Evolutionary conservation across 2,329 filamentous ascomycete genomes (phyloP).

Genomic region (Aaosphaeria pasadenensis): DNA sequence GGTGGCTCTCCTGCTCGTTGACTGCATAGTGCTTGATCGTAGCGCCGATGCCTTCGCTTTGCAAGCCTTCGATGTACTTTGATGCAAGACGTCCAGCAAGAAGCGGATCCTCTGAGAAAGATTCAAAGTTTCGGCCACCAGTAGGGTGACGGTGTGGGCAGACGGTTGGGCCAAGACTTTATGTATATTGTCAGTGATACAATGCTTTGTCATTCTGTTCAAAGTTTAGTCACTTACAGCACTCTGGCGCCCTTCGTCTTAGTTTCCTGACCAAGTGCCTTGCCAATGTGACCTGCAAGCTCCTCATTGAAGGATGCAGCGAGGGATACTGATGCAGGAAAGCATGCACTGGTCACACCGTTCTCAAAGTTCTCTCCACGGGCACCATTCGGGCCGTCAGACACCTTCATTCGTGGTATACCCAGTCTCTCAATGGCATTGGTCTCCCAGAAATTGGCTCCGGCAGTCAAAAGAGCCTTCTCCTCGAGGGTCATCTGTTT

Average conservation of each 20-base stretch:
- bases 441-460: conserved; percentile 67
- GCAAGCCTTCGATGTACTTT: conserved; percentile 43
- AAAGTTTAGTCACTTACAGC: conserved; percentile 38
- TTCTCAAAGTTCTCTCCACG: conserved; percentile 63
- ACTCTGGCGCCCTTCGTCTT: conserved; percentile 71
- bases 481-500: background rate
- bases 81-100: conserved; percentile 55
- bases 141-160: conserved; percentile 78
- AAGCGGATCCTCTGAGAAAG: background rate
- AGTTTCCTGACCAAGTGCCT: conserved; percentile 68
- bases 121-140: conserved; percentile 38
- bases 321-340: conserved; percentile 68
- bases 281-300: conserved; percentile 52
- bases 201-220: background rate
- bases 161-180: conserved; percentile 66
- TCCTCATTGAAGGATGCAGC: conserved; percentile 70
- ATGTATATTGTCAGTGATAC: conserved; percentile 1
- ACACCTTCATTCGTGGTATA: conserved; percentile 60
- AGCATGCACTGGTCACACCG: conserved; percentile 65
- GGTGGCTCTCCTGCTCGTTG: conserved; percentile 63
- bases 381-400: conserved; percentile 68
- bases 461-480: conserved; percentile 19
- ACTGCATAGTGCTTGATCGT: conserved; percentile 1
- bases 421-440: conserved; percentile 56
- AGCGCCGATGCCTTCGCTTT: background rate